A percentile compares a stretch with the other conserved stretches of the same genome.
Evolutionary conservation across 2,329 filamentous ascomycete species (phyloP).

Genomic region (Talaromyces piceae): DNA sequence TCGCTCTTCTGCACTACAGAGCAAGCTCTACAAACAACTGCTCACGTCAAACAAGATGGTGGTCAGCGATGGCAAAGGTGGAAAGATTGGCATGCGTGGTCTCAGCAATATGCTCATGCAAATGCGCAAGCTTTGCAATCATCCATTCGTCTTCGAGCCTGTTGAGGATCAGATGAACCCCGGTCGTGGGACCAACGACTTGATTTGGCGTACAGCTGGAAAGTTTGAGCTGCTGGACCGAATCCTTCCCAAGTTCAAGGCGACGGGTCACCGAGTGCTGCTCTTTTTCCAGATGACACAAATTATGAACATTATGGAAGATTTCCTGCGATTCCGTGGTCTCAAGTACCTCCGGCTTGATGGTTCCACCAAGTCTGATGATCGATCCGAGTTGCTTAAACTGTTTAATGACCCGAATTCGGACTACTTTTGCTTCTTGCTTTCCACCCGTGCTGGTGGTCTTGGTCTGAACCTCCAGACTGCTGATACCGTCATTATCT

Average conservation of each 20-base stretch:
- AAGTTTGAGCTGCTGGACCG: slow-evolving; percentile 96
- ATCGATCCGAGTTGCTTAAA: slow-evolving; percentile 82
- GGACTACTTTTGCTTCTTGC: slow-evolving; percentile 92
- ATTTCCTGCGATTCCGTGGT: slow-evolving; percentile 79
- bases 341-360: slow-evolving; percentile 87
- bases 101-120: slow-evolving; percentile 99
- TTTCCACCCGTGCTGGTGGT: slow-evolving; percentile 98
- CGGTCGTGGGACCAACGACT: slow-evolving; percentile 75
- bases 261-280: slow-evolving; percentile 84
- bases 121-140: slow-evolving; percentile 95
- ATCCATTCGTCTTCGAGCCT: slow-evolving; percentile 96
- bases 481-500: slow-evolving; percentile 98
- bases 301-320: slow-evolving; percentile 99
- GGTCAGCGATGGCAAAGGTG: slow-evolving; percentile 90
- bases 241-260: slow-evolving; percentile 85
- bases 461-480: slow-evolving; percentile 95
- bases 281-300: slow-evolving; percentile 99
- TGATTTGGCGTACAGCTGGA: slow-evolving; percentile 89
- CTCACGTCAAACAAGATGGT: slow-evolving; percentile 90
- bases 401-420: slow-evolving; percentile 86
- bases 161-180: slow-evolving; percentile 99
- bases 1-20: slow-evolving; percentile 90
- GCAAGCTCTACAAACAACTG: slow-evolving; percentile 94
- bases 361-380: slow-evolving; percentile 94
- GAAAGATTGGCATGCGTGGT: slow-evolving; percentile 87